Evolutionary conservation across 345 rosid species (phyloP).

Genomic region (Lepidium africanum): DNA sequence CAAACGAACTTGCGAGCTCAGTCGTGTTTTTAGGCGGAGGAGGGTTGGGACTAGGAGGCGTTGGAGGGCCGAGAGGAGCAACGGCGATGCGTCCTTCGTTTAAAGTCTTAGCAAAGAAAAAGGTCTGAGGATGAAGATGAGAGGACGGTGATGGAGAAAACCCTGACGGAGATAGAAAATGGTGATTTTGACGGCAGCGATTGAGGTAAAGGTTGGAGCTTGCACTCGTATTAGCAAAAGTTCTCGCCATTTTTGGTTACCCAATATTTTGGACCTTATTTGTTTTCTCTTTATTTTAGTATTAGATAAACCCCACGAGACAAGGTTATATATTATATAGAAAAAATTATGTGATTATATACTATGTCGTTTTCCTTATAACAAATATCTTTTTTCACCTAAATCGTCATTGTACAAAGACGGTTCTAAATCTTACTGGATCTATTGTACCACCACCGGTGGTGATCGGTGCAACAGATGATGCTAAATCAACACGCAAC

Average conservation of each 20-base stretch:
- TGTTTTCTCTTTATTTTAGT: too few relatives aligned
- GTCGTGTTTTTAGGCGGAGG: conserved; percentile 26
- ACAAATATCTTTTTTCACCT: too few relatives aligned
- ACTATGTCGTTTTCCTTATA: too few relatives aligned
- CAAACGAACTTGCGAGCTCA: conserved; percentile 28
- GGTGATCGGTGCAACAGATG: too few relatives aligned
- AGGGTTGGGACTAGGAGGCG: conserved; percentile 39
- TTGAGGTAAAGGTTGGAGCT: conserved; percentile 12
- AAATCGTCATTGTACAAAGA: too few relatives aligned
- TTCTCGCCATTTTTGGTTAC: conserved; percentile 14
- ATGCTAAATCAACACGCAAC: too few relatives aligned
- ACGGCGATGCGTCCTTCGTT: conserved; percentile 23
- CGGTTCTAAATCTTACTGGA: too few relatives aligned
- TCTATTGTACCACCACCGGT: too few relatives aligned
- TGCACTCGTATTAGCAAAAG: neutral
- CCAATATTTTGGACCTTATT: neutral
- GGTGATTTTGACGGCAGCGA: neutral
- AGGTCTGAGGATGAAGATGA: conserved; percentile 17
- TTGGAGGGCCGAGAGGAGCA: conserved; percentile 26
- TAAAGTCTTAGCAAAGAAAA: conserved; percentile 8
- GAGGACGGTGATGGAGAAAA: neutral
- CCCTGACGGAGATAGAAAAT: neutral
- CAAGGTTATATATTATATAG: too few relatives aligned
- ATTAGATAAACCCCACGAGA: too few relatives aligned
- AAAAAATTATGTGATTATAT: too few relatives aligned